Base-by-base conservation (phyloP, 306 rosid species). In the Adenanthera pavonina region DNA sequence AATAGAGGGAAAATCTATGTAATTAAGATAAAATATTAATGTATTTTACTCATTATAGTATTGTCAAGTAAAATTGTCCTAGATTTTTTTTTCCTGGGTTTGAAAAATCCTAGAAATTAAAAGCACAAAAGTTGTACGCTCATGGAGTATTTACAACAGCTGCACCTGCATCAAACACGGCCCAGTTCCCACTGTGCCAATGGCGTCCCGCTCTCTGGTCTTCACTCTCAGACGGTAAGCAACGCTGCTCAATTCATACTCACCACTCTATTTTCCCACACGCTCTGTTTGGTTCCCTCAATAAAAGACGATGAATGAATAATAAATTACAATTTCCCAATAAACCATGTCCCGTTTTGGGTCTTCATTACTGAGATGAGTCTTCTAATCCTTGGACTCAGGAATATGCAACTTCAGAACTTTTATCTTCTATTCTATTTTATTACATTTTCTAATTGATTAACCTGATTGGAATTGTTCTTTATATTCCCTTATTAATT, bases 201-300 rank as follows among this genome's bases (percentile, higher is more conserved):
- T 68, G 73, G 73, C 74, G 38, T 69, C 38, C 44, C 74, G 53
- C 38, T 44, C 74, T 25, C 46, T 6, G n/a, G 15, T 16, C 30
- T 69, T 25, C 56, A 46, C 54, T 46, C 74, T 69, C 74, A 61
- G 80, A 75, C 84, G 87, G 95, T 91, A 82, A 76, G 81, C 81
- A 3, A 1, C 40, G 6, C 17, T 34, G 0, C 35, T 11, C 30
- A 25, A 25, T 25, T 25, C 46, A 3, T 48, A 54, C 47, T 71
- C 51, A 30, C 56, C 51, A 2, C 12, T 30, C 25, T 36, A 7
- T 4, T 10, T 6, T 53, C 14, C 72, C 0, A 48, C 38, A 44
- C 83, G 15, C 52, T 30, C 67, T 47, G 56, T 69, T 81, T 84
- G 78, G 59, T 72, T 80, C 3, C 61, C 67, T 10, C 60, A 62